Percentiles rank a stretch among this genome's conserved stretches.
phyloP scores from a whole-genome alignment of 108 stramenopile genomes.

The Nannochloropsis salina region DNA sequence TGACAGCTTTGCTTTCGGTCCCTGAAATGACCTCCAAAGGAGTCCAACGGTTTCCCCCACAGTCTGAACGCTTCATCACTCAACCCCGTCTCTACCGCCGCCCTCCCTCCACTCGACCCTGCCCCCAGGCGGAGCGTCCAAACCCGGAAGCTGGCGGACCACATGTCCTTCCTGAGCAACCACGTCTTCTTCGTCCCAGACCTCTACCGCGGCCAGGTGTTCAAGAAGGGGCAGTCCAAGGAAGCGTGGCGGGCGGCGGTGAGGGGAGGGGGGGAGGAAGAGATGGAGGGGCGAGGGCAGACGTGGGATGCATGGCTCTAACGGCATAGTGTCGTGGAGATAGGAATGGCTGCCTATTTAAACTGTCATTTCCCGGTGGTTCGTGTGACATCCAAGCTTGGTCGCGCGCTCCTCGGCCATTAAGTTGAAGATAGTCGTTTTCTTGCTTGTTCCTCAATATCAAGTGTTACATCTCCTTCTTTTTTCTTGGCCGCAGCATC shows the following conservation, averaged over 20 bases:
- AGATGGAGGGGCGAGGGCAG: neutral
- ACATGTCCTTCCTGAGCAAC: neutral
- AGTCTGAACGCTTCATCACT: neutral
- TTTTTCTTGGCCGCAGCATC: neutral
- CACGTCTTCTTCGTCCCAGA: neutral
- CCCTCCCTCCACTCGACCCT: neutral
- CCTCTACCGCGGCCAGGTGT: neutral
- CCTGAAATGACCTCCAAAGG: neutral
- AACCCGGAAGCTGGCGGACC: neutral
- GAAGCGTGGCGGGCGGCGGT: neutral
- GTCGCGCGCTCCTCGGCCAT: too few species aligned
- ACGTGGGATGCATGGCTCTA: neutral
- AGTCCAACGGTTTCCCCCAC: neutral
- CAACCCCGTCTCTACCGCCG: neutral
- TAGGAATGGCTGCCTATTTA: too few species aligned
- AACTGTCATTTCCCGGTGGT: too few species aligned
- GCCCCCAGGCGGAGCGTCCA: neutral
- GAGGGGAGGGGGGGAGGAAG: neutral
- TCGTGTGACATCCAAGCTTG: too few species aligned
- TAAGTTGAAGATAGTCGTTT: neutral
- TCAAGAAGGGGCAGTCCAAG: neutral
- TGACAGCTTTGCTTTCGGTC: too few species aligned
- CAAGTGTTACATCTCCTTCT: neutral
- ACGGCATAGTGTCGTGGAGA: too few species aligned
- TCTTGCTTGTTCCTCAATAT: neutral